Base-by-base conservation (phyloP, 495 filamentous ascomycete species). In the Oidiodendron maius region DNA sequence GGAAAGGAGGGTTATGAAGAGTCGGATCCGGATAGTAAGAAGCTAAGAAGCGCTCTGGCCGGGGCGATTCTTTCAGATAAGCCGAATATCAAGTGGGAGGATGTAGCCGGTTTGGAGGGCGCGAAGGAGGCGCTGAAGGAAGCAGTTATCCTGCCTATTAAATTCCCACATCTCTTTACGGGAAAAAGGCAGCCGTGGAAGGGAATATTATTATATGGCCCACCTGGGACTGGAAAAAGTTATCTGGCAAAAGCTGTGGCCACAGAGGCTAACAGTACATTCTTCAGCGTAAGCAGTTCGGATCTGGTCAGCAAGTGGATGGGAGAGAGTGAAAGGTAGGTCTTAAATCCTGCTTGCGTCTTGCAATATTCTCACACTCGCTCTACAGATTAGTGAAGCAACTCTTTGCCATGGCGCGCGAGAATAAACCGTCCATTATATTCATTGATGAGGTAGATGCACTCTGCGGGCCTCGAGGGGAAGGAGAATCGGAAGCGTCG, bases 361-460 rank as follows among this genome's bases (percentile, higher is more conserved):
- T 10, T 9, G 16, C 16, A 9, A 15, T 5, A 4, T n/a, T 21
- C 11, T 16, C 44, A 52, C 10, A 60, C 18, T 48, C 3, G 21
- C 10, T 16, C 6, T 24, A 21, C 56, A 96, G 91, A 62, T 76
- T 98, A 54, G 94, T 98, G 28, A 96, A 96, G 64, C 90, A 96
- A 59, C 76, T 98, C 21, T 98, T 98, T 70, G 89, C 84, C 51
- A 95, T 99, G 88, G 93, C 93, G 1, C 84, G 93, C 61, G 93
- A 99, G 64, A 99, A 97, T 68, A 96, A 88, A 57, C 93, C 93
- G 0, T 90, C 90, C 4, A 97, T 99, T 61, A 96, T 99, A 66
- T 99, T 99, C 70, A 97, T 99, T 64, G 93, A 99, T 65, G 93
- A 99, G 68, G 89, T 99, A 57, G 93, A 99, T 64, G 93, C 93